Conservation (phyloP, 2,329 filamentous ascomycete species). For the Aaosphaeria pasadenensis region DNA sequence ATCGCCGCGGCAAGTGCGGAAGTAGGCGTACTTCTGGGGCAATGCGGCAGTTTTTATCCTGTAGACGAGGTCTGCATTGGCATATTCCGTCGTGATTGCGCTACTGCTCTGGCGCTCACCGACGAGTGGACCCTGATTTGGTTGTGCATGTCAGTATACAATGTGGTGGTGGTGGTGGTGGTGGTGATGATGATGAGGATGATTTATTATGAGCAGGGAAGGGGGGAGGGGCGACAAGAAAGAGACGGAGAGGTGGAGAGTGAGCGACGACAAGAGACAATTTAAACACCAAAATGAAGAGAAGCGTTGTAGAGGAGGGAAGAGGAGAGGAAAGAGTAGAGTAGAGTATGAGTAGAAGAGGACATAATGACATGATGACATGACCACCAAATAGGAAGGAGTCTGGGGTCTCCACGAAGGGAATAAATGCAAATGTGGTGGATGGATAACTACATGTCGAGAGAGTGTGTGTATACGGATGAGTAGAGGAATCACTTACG, state of each 20-base stretch:
- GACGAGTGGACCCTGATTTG: conserved; percentile 72
- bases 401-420: too few species aligned
- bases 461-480: too few species aligned
- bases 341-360: too few species aligned
- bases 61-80: conserved; percentile 80
- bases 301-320: neutral
- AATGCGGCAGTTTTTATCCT: conserved; percentile 84
- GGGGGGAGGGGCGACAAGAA: neutral
- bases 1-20: conserved; percentile 84
- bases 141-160: conserved; percentile 15
- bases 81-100: conserved; percentile 80
- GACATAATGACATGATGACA: too few species aligned
- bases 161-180: neutral
- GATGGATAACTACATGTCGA: too few species aligned
- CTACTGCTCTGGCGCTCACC: conserved; percentile 74
- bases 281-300: neutral
- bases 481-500: conserved; percentile 42
- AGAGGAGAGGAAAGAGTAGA: neutral
- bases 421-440: too few species aligned
- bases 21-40: conserved; percentile 80
- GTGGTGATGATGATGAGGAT: neutral
- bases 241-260: neutral
- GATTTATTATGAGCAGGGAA: neutral
- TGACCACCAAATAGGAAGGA: too few species aligned
- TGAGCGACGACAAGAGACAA: too few species aligned